Base-by-base conservation (phyloP, 108 stramenopile species). In the Nitzschia sp. region DNA sequence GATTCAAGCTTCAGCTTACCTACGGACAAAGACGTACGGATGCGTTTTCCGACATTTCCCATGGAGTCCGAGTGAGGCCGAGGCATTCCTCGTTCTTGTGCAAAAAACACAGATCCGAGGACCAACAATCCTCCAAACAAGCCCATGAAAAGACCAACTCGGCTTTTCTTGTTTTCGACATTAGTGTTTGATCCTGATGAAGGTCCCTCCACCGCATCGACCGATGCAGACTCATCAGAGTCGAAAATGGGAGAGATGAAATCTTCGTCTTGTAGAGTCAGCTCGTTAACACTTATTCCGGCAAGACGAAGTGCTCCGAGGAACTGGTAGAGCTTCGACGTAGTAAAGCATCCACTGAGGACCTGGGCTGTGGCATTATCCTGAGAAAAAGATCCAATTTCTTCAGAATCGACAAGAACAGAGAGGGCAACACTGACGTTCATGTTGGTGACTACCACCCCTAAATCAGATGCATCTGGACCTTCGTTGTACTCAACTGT, bases 401-500 rank as follows among this genome's bases (percentile, higher is more conserved):
- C 66, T 41, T 67, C 60, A 42, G 67, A 22, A 7, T 68, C 53
- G 8, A 50, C 63, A 11, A 55, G 38, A 14, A 75, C 61, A 15
- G 66, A 55, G 19, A 75, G 22, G 12, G 54, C 60, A 46, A 56
- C 43, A 19, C 39, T 57, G 53, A 68, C 29, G 14, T 51, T 55
- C 42, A 75, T 62, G n/a, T 67, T 25, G 17, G 73, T 75, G 25
- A 67, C 61, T 7, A 75, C 51, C 1, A 59, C 46, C 6, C 41
- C 67, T 17, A 15, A 59, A 10, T 57, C 39, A 37, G 37, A 29
- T 15, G 44, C 42, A 54, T 68, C 65, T 20, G 43, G 38, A 44
- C 65, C 57, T 19, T 58, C 65, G 59, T 41, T 68, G 61, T 75
- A 75, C 1, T 63, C 42, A 12, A 75, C 60, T 26, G 55, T 59